phyloP scores from a whole-genome alignment of 129 eudicot genomes.

The Tagetes patula region DNA sequence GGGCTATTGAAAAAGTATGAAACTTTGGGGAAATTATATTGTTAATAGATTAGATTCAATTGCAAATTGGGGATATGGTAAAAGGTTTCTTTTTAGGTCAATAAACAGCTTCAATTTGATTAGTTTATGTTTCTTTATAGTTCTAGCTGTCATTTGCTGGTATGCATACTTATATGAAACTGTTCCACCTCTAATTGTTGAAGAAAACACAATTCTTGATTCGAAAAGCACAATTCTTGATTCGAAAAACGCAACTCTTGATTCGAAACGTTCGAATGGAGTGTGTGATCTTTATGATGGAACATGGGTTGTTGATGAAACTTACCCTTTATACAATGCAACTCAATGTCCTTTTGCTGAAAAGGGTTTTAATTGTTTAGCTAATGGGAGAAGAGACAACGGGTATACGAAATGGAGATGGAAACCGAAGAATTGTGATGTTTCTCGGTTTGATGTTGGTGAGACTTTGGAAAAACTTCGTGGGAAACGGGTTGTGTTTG shows the following conservation, averaged over 20 bases:
- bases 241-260: slow-evolving; percentile 6
- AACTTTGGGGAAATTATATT: not conserved
- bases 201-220: slow-evolving; percentile 10
- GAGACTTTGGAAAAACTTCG: slow-evolving; percentile 61
- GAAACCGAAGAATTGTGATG: slow-evolving; percentile 73
- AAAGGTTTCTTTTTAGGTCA: slow-evolving; percentile 42
- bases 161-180: slow-evolving; percentile 45
- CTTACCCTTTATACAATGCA: slow-evolving; percentile 71
- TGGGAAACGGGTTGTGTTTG: slow-evolving; percentile 82
- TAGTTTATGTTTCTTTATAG: slow-evolving; percentile 43
- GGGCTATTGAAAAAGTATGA: slow-evolving; percentile 10
- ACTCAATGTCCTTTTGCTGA: slow-evolving; percentile 85
- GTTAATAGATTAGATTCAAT: slow-evolving; percentile 3
- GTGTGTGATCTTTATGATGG: slow-evolving; percentile 78
- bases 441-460: slow-evolving; percentile 48
- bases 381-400: slow-evolving; percentile 68
- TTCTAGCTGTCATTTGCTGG: slow-evolving; percentile 50
- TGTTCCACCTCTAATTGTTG: slow-evolving; percentile 27
- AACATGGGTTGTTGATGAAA: slow-evolving; percentile 76
- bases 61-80: slow-evolving; percentile 36
- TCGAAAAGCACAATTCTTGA: slow-evolving; percentile 1
- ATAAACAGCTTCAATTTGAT: slow-evolving; percentile 43
- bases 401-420: slow-evolving; percentile 81
- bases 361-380: slow-evolving; percentile 74
- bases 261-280: slow-evolving; percentile 18